Evolutionary conservation across 1,284 basidiomycete genomes (phyloP).

Genomic region (Wolfiporia cocos): DNA sequence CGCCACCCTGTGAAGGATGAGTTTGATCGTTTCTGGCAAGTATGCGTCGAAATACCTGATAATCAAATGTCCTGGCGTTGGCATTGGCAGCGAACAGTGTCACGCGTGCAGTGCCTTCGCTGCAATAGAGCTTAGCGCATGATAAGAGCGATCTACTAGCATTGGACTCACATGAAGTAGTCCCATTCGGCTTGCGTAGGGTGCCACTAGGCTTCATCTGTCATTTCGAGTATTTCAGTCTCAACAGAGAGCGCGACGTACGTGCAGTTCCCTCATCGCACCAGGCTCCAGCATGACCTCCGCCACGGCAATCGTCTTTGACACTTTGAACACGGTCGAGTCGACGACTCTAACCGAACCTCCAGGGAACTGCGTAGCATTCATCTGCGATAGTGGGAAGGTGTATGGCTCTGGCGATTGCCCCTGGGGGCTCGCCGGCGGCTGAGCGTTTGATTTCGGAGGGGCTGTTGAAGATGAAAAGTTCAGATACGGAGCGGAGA

Average conservation of each 20-base stretch:
- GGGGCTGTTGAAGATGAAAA: constrained; percentile 8
- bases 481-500: background rate
- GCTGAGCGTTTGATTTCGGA: constrained; percentile 14
- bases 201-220: constrained; percentile 51
- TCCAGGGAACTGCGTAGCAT: constrained; percentile 36
- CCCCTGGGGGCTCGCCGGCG: constrained; percentile 31
- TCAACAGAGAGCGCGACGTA: constrained; percentile 24
- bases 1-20: constrained; percentile 37
- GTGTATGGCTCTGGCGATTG: constrained; percentile 40
- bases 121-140: constrained; percentile 19
- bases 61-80: constrained; percentile 66
- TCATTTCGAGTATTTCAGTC: background rate
- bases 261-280: constrained; percentile 53
- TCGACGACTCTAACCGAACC: constrained; percentile 61
- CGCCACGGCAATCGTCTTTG: constrained; percentile 49
- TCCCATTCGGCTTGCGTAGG: constrained; percentile 59
- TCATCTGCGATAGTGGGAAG: constrained; percentile 43
- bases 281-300: constrained; percentile 54
- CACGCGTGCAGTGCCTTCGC: constrained; percentile 51
- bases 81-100: constrained; percentile 58
- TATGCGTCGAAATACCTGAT: constrained; percentile 31
- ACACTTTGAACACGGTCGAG: constrained; percentile 45
- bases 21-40: background rate
- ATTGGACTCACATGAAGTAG: constrained; percentile 20
- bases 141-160: background rate